phyloP scores from a whole-genome alignment of 345 rosid species.

The Eucalyptus lansdowneana region DNA sequence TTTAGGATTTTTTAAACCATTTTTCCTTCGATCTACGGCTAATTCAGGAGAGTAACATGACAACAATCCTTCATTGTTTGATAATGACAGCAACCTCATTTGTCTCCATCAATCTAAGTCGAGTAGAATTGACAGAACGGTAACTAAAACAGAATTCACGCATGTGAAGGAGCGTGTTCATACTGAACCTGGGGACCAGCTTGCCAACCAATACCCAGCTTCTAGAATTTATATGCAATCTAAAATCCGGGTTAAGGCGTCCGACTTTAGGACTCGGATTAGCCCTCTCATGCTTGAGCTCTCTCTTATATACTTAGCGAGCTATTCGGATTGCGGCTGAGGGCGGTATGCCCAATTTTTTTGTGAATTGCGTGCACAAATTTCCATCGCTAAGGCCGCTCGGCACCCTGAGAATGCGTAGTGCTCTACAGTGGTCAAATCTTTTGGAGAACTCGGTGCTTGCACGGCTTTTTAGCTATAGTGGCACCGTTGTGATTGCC shows the following conservation, averaged over 20 bases:
- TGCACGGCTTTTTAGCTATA: not conserved
- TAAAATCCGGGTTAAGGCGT: not conserved
- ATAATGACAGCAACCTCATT: not conserved
- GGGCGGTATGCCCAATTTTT: not conserved
- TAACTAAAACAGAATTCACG: not conserved
- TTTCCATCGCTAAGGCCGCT: not conserved
- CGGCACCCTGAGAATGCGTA: not conserved
- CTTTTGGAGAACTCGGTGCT: not conserved
- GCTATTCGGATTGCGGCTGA: not conserved
- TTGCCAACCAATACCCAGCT: not conserved
- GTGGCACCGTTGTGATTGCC: not conserved
- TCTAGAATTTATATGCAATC: not conserved
- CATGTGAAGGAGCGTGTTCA: not conserved
- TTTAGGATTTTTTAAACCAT: rapidly evolving
- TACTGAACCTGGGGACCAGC: not conserved
- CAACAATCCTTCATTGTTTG: not conserved
- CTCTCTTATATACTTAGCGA: not conserved
- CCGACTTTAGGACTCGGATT: not conserved
- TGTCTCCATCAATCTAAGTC: not conserved
- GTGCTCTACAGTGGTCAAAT: not conserved
- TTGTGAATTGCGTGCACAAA: not conserved
- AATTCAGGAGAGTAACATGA: not conserved
- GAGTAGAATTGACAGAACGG: not conserved
- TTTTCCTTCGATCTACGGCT: rapidly evolving
- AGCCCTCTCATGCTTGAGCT: not conserved